Conservation (phyloP, 169 alveolate species). For the Eimeria sp. region DNA sequence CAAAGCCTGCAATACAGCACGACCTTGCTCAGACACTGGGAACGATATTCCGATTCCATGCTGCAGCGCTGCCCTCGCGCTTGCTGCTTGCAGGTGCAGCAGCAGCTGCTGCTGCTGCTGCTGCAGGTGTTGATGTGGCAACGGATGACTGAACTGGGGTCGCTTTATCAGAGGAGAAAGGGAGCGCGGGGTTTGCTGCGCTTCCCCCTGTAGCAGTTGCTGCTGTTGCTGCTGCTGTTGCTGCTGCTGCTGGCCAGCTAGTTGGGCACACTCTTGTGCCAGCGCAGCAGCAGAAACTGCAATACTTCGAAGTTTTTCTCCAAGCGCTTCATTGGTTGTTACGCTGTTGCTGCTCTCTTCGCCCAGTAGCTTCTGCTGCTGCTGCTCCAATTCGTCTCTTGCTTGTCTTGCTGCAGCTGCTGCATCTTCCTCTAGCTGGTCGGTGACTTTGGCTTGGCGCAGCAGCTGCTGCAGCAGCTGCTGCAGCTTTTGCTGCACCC, state of each 20-base stretch:
- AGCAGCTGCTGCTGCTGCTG: slow-evolving; percentile 64
- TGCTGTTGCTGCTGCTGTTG: slow-evolving; percentile 52
- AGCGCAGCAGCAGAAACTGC: slow-evolving; percentile 55
- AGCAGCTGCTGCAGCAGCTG: slow-evolving; percentile 69
- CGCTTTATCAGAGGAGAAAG: slow-evolving; percentile 38
- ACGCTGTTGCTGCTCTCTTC: slow-evolving; percentile 20
- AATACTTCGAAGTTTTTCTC: slow-evolving; percentile 19
- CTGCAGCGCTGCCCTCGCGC: slow-evolving; percentile 66
- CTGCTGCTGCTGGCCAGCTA: slow-evolving; percentile 51
- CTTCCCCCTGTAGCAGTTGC: slow-evolving; percentile 6
- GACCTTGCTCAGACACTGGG: slow-evolving; percentile 56
- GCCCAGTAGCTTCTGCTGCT: slow-evolving; percentile 47
- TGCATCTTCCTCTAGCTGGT: slow-evolving; percentile 42
- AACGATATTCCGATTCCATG: slow-evolving; percentile 37
- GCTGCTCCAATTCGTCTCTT: slow-evolving; percentile 55
- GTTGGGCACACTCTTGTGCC: slow-evolving; percentile 60
- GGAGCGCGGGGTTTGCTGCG: slow-evolving; percentile 43
- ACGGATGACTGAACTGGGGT: slow-evolving; percentile 41
- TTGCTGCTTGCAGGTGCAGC: slow-evolving; percentile 68
- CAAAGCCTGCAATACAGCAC: slow-evolving; percentile 63
- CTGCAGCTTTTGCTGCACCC: slow-evolving; percentile 69
- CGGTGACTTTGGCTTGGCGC: slow-evolving; percentile 56
- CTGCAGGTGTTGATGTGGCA: slow-evolving; percentile 64
- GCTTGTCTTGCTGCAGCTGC: slow-evolving; percentile 61
- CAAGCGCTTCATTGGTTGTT: slow-evolving; percentile 27